Conservation (phyloP, 768 basidiomycete species). For the Hygrophorus russula region DNA sequence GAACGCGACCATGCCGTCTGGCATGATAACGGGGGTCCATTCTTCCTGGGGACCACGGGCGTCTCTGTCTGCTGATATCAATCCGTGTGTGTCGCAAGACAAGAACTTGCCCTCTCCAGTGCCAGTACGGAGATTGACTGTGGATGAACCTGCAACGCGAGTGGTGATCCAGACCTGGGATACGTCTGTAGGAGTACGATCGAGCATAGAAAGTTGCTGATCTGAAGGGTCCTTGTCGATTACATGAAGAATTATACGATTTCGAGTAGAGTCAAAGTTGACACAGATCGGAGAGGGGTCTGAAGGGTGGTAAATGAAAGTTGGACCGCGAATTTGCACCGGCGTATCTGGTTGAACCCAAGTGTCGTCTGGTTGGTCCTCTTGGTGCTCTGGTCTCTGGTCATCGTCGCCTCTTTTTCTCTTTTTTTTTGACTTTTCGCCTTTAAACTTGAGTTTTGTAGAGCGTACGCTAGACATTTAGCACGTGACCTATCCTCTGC, state of each 20-base stretch:
- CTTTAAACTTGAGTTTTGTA: conserved; percentile 80
- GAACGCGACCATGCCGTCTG: conserved; percentile 81
- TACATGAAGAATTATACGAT: conserved; percentile 52
- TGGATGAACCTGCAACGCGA: conserved; percentile 71
- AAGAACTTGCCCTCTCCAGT: conserved; percentile 87
- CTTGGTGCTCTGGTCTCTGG: conserved; percentile 36
- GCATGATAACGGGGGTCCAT: conserved; percentile 76
- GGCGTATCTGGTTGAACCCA: conserved; percentile 72
- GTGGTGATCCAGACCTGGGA: conserved; percentile 89
- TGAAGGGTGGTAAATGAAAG: conserved; percentile 75
- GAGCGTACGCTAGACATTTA: conserved; percentile 38
- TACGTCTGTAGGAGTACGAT: conserved; percentile 69
- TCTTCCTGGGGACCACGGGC: conserved; percentile 91
- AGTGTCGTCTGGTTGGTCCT: conserved; percentile 57
- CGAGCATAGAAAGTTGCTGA: conserved; percentile 37
- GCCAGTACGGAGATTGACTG: conserved; percentile 79
- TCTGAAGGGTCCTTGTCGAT: conserved; percentile 50
- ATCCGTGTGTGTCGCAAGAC: conserved; percentile 76
- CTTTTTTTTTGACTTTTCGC: conserved; percentile 78
- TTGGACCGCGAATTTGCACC: conserved; percentile 76
- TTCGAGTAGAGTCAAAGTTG: conserved; percentile 69
- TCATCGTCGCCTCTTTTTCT: conserved; percentile 49
- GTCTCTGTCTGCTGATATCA: conserved; percentile 77
- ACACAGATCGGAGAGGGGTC: conserved; percentile 68
- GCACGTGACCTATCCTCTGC: conserved; percentile 14